Base-by-base conservation (phyloP, 108 stramenopile species). In the Conticribra weissflogii region DNA sequence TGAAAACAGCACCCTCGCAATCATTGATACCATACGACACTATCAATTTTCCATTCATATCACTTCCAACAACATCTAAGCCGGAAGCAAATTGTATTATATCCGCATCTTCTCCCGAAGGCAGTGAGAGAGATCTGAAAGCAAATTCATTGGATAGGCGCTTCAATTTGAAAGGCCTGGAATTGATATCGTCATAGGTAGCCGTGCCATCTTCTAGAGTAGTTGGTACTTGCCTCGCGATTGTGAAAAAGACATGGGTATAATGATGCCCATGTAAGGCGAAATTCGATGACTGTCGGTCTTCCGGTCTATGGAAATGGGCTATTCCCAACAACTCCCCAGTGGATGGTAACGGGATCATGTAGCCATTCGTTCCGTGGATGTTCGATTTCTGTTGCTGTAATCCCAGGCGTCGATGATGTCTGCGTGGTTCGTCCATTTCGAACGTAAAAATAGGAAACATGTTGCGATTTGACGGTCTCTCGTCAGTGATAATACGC, bases 231-330 rank as follows among this genome's bases (percentile, higher is more conserved):
- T 88, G 36, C 76, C 83, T 71, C 74, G 86, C 54, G 78, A 81
- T 78, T 30, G 74, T 75, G 33, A 74, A 83, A 51, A 79, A 79
- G 23, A 48, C 74, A 49, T 80, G 78, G 54, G 83, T 95, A 66
- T 95, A 95, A 62, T 95, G 94, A 83, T 95, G 94, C 15, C 94
- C 94, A 68, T 90, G 89, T 28, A 88, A 65, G 29, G 91, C 89
- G 78, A 88, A 89, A 18, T 85, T 76, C 32, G 88, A 88, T 8
- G 56, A 53, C 15, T 86, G 63, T 19, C 91, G 84, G 60, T 81
- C 67, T 60, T 82, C 78, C 17, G 94, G 91, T 48, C 94, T 74
- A 76, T 92, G 94, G 71, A 95, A 92, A 64, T 95, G 94, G 24
- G 82, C 91, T 41, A 95, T 87, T 3, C 94, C 94, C 61, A 95